Evolutionary conservation across 2,329 filamentous ascomycete genomes (phyloP).

Genomic region (Trichoderma guizhouense): DNA sequence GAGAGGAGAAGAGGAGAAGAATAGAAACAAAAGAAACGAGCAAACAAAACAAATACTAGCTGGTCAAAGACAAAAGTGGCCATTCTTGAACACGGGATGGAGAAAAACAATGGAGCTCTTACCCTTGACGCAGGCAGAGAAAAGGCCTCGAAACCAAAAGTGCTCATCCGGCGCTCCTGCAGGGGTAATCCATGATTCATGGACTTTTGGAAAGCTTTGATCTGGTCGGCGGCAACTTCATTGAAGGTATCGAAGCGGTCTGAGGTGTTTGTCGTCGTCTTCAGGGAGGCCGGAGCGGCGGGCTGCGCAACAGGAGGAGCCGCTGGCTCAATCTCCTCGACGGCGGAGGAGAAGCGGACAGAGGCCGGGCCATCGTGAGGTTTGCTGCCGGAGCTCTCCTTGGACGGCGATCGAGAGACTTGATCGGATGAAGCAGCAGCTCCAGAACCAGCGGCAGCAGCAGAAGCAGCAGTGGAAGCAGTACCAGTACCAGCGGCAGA

Average conservation of each 20-base stretch:
- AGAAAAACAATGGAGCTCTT: conserved; percentile 40
- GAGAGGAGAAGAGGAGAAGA: not conserved
- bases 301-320: conserved; percentile 38
- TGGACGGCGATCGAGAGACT: not conserved
- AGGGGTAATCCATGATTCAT: conserved; percentile 67
- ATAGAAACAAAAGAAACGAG: not conserved
- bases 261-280: conserved; percentile 16
- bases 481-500: not conserved
- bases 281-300: conserved; percentile 25
- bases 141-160: conserved; percentile 86
- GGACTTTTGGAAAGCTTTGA: conserved; percentile 68
- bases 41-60: not conserved
- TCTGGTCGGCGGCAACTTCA: conserved; percentile 56
- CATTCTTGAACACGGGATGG: not conserved
- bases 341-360: conserved; percentile 69
- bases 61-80: not conserved
- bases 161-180: conserved; percentile 78
- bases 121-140: conserved; percentile 83
- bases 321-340: conserved; percentile 59
- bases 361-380: conserved; percentile 37
- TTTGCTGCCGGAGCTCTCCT: conserved; percentile 22
- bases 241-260: conserved; percentile 32
- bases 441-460: not conserved
- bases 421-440: not conserved
- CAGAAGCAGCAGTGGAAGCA: not conserved